phyloP scores from a whole-genome alignment of 495 filamentous ascomycete species.

The Clavariopsis aquatica region DNA sequence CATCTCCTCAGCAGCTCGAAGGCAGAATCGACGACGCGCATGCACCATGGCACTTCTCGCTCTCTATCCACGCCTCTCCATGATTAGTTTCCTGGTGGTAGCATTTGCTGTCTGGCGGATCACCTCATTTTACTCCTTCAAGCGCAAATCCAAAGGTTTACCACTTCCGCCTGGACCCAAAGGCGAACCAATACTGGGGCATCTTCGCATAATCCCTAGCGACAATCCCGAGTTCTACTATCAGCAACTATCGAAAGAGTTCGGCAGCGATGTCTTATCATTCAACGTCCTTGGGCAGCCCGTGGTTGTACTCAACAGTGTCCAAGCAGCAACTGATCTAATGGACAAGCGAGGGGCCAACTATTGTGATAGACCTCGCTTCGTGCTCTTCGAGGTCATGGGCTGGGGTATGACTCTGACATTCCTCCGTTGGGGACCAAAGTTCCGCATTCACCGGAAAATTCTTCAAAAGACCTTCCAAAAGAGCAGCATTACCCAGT shows the following conservation, averaged over 20 bases:
- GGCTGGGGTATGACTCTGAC: constrained; percentile 42
- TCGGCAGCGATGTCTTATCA: constrained; percentile 31
- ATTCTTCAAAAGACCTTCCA: constrained; percentile 42
- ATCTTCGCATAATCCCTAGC: constrained; percentile 46
- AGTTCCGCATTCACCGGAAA: constrained; percentile 51
- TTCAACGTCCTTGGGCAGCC: constrained; percentile 47
- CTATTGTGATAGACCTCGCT: constrained; percentile 51
- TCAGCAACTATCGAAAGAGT: constrained; percentile 47
- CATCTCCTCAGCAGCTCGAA: not conserved
- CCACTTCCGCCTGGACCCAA: constrained; percentile 11
- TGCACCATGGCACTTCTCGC: not conserved
- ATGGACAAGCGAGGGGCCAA: constrained; percentile 50
- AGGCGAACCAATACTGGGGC: constrained; percentile 48
- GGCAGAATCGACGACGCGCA: not conserved
- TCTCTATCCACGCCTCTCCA: constrained; percentile 5
- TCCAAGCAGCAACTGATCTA: constrained; percentile 47
- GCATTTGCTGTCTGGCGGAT: not conserved
- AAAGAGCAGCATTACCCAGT: constrained; percentile 10
- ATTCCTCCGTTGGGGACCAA: constrained; percentile 49
- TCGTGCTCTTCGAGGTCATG: constrained; percentile 51
- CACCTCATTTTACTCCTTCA: not conserved
- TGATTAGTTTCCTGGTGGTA: not conserved
- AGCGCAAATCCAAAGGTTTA: constrained; percentile 4
- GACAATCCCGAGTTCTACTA: constrained; percentile 49
- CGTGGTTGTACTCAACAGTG: constrained; percentile 50